Conservation (phyloP, 768 basidiomycete species). For the Podaxis sp. region DNA sequence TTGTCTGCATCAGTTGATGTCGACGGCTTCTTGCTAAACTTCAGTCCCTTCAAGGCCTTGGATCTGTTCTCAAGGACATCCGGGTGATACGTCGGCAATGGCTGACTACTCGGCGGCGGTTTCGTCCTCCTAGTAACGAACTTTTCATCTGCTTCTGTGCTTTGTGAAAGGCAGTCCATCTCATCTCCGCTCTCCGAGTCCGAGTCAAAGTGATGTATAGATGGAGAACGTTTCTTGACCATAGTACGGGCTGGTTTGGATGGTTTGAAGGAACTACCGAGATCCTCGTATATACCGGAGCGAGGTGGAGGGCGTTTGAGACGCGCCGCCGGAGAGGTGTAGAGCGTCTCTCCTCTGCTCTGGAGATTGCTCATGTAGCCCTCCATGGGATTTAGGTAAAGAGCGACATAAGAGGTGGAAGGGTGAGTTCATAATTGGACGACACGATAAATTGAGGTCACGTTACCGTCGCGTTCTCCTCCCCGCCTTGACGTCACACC, state of each 20-base stretch:
- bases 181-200: slow-evolving; percentile 18
- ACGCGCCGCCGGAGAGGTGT: neutral
- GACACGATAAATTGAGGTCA: slow-evolving; percentile 8
- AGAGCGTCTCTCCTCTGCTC: neutral
- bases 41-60: slow-evolving; percentile 22
- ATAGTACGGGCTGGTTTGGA: neutral
- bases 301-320: neutral
- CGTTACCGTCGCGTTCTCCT: slow-evolving; percentile 5
- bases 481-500: neutral
- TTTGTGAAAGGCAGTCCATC: slow-evolving; percentile 24
- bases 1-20: neutral
- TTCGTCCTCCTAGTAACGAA: slow-evolving; percentile 16
- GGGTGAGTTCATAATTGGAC: neutral
- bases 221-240: neutral
- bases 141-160: slow-evolving; percentile 9
- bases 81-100: slow-evolving; percentile 17
- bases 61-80: slow-evolving; percentile 4
- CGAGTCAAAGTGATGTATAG: neutral
- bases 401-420: neutral
- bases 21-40: slow-evolving; percentile 37
- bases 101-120: slow-evolving; percentile 2
- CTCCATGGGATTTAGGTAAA: neutral
- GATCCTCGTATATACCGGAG: slow-evolving; percentile 9
- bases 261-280: slow-evolving; percentile 8
- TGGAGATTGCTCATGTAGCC: neutral